Evolutionary conservation across 306 rosid genomes (phyloP).

Genomic region (Inga leiocalycina): DNA sequence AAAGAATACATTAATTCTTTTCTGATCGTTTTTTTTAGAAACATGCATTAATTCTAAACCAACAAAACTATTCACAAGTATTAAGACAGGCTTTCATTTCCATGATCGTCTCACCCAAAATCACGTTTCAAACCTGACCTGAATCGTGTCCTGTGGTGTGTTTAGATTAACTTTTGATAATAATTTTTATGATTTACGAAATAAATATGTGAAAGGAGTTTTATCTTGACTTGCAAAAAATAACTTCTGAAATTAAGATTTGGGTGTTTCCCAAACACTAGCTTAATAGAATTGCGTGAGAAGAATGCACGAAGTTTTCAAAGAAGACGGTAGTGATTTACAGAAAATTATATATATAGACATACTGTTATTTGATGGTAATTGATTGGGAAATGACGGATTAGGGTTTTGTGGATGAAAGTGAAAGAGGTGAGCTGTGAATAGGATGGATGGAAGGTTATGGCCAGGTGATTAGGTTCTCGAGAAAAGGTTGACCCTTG

Average conservation of each 20-base stretch:
- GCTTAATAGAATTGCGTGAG: background rate
- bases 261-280: too few relatives aligned
- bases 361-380: background rate
- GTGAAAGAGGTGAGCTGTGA: background rate
- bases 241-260: too few relatives aligned
- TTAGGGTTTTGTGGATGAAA: background rate
- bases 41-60: background rate
- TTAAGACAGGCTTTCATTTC: background rate
- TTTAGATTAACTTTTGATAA: too few relatives aligned
- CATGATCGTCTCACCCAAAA: background rate
- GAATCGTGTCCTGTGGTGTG: background rate
- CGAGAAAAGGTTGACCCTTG: background rate
- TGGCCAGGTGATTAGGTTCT: background rate
- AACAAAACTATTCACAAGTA: background rate
- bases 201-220: too few relatives aligned
- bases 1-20: too few relatives aligned
- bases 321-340: background rate
- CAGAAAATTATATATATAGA: background rate
- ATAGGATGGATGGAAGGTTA: background rate
- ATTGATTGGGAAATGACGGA: background rate
- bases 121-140: background rate
- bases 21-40: too few relatives aligned
- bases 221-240: too few relatives aligned
- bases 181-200: too few relatives aligned
- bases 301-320: background rate